A percentile compares a stretch with the other conserved stretches of the same genome.
Evolutionary conservation across 257 asterid species (phyloP).

Genomic region (Fraxinus quadrangulata): DNA sequence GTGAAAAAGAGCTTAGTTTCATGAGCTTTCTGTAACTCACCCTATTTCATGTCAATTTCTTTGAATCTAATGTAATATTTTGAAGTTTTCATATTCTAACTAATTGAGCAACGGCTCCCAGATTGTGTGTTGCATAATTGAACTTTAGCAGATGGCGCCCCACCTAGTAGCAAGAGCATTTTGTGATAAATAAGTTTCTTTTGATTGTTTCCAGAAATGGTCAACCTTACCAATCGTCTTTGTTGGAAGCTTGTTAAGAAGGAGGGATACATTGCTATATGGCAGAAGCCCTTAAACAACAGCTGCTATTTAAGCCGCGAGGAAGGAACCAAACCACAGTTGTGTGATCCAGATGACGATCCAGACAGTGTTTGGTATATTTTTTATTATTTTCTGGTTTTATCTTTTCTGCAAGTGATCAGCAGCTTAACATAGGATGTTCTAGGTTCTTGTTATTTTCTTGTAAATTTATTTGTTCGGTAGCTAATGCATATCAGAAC

Average conservation of each 20-base stretch:
- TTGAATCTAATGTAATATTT: neutral
- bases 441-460: slow-evolving; percentile 8
- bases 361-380: slow-evolving; percentile 86
- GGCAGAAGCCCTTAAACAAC: slow-evolving; percentile 89
- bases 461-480: neutral
- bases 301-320: slow-evolving; percentile 79
- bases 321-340: slow-evolving; percentile 71
- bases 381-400: slow-evolving; percentile 5
- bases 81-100: slow-evolving; percentile 4
- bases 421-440: neutral
- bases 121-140: neutral
- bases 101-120: slow-evolving; percentile 11
- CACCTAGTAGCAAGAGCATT: slow-evolving; percentile 12
- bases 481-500: neutral
- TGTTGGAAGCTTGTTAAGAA: slow-evolving; percentile 96
- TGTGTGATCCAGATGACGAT: slow-evolving; percentile 80
- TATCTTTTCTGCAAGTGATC: slow-evolving; percentile 1
- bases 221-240: slow-evolving; percentile 73
- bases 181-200: slow-evolving; percentile 17
- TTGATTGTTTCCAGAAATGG: slow-evolving; percentile 62
- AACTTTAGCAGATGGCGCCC: neutral
- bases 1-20: neutral
- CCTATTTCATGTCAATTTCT: neutral
- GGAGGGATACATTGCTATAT: slow-evolving; percentile 91
- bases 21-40: neutral